Percentiles rank a stretch among this genome's conserved stretches.
Conservation (phyloP, 345 rosid species). For the Passiflora organensis region DNA sequence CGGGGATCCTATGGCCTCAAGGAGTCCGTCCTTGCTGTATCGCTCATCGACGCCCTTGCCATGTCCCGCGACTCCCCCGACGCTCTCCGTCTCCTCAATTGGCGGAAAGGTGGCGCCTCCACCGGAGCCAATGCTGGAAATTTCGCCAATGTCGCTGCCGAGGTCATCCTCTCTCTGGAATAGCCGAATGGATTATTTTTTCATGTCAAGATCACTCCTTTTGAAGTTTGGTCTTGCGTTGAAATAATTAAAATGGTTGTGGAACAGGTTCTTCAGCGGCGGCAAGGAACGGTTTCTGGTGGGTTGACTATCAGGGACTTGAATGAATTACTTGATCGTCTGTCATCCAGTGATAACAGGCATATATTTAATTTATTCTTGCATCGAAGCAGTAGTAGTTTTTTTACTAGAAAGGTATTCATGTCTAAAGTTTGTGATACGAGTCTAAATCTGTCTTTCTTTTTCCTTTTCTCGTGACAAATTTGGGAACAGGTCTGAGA, state of each 20-base stretch:
- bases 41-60: slow-evolving; percentile 80
- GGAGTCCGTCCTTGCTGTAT: slow-evolving; percentile 83
- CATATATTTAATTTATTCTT: neutral
- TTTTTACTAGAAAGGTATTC: neutral
- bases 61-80: slow-evolving; percentile 86
- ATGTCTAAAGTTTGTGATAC: no score
- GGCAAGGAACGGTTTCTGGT: slow-evolving; percentile 80
- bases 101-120: slow-evolving; percentile 87
- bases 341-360: slow-evolving; percentile 83
- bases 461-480: slow-evolving; percentile 1
- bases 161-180: no score
- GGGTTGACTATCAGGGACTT: slow-evolving; percentile 67
- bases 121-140: slow-evolving; percentile 79
- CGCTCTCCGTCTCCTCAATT: slow-evolving; percentile 79
- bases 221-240: no score
- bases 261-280: slow-evolving; percentile 66
- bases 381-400: neutral
- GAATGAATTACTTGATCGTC: slow-evolving; percentile 71
- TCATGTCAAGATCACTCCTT: no score
- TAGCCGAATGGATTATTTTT: no score
- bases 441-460: no score
- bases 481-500: slow-evolving; percentile 82
- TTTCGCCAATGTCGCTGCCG: slow-evolving; percentile 70
- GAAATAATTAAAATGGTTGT: no score
- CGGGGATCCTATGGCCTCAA: slow-evolving; percentile 88